Percentiles rank a stretch among this genome's conserved stretches.
These are phyloP conservation scores for Sclerotiophoma versabilis DNA, from an alignment of 2,329 filamentous ascomycete species.

Conservation along the genomic window DNA sequence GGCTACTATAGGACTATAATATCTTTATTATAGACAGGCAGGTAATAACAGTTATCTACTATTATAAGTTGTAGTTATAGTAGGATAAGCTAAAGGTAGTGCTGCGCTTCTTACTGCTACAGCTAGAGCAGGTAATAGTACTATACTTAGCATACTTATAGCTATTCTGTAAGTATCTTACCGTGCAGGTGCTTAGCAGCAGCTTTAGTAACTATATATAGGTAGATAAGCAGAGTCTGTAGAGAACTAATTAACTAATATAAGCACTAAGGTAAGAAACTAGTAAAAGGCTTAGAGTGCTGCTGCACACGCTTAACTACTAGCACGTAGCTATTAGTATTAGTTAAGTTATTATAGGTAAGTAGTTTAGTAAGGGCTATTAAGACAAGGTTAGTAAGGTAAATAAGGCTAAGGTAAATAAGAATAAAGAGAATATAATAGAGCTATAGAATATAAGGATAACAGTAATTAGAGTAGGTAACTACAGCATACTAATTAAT, in stretches of 20 bases:
- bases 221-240: conserved; percentile 11
- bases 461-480: conserved; percentile 13
- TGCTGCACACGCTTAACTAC: conserved; percentile 24
- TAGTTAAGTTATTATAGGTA: conserved; percentile 15
- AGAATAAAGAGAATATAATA: conserved; percentile 5
- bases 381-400: conserved; percentile 23
- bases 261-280: conserved; percentile 22
- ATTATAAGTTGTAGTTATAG: conserved; percentile 34
- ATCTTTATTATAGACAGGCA: conserved; percentile 26
- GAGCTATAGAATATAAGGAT: conserved; percentile 21
- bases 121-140: conserved; percentile 28
- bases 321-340: conserved; percentile 24
- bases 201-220: conserved; percentile 19
- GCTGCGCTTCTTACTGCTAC: conserved; percentile 28
- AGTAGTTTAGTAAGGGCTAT: conserved; percentile 27
- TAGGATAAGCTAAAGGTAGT: conserved; percentile 34
- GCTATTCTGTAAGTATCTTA: no score
- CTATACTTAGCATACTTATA: no score
- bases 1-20: conserved; percentile 27
- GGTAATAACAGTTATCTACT: conserved; percentile 26
- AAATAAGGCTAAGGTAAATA: conserved; percentile 27
- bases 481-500: conserved; percentile 25
- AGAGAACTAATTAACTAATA: conserved; percentile 20
- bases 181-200: no score
- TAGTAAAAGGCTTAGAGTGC: conserved; percentile 19